phyloP scores from a whole-genome alignment of 495 filamentous ascomycete species.

The Recurvomyces mirabilis region DNA sequence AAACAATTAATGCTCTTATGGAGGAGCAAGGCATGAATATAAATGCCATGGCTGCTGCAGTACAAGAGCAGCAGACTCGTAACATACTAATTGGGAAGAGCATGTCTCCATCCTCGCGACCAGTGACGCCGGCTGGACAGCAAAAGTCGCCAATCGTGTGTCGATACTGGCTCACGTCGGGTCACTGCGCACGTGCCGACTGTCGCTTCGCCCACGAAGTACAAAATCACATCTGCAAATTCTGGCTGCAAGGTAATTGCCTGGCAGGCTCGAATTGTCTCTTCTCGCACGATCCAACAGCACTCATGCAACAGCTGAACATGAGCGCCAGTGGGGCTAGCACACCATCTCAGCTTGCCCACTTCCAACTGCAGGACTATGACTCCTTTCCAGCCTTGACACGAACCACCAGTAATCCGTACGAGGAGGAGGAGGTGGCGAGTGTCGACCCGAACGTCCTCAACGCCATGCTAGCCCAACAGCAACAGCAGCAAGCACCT shows the following conservation, averaged over 20 bases:
- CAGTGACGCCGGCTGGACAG: constrained; percentile 61
- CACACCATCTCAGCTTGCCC: constrained; percentile 42
- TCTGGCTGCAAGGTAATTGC: constrained; percentile 95
- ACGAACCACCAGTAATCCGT: constrained; percentile 30
- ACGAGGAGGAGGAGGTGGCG: constrained; percentile 12
- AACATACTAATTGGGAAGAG: constrained; percentile 79
- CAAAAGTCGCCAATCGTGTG: constrained; percentile 69
- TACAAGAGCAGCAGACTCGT: constrained; percentile 24
- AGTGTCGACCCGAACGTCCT: constrained; percentile 9
- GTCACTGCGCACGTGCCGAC: constrained; percentile 85
- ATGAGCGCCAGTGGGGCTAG: constrained; percentile 40
- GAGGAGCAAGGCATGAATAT: constrained; percentile 36
- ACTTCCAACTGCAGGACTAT: constrained; percentile 77
- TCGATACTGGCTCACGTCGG: constrained; percentile 88
- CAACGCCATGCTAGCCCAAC: constrained; percentile 12
- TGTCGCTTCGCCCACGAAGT: constrained; percentile 96
- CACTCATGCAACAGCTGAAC: constrained; percentile 31
- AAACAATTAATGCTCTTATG: constrained; percentile 79
- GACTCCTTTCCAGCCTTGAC: constrained; percentile 82
- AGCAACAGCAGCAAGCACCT: constrained; percentile 4
- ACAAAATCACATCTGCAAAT: constrained; percentile 97
- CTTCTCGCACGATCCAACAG: constrained; percentile 90
- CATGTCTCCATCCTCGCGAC: constrained; percentile 63
- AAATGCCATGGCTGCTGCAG: constrained; percentile 4
- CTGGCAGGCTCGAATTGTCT: constrained; percentile 89